These are phyloP conservation scores for Crithidia mellificae DNA, from an alignment of 208 protist species.

Conservation along the genomic window DNA sequence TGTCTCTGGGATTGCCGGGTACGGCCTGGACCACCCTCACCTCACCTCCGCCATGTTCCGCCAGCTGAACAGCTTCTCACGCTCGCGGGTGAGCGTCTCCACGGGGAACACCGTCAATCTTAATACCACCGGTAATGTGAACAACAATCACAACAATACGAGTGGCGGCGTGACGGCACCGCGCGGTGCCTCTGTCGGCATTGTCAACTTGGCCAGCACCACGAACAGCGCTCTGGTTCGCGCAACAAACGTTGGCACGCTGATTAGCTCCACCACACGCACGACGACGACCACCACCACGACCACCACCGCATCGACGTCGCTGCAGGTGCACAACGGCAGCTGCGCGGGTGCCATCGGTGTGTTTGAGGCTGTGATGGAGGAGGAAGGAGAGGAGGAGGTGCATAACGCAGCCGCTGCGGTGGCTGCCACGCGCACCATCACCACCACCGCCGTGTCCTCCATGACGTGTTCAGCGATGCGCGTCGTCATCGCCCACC, in stretches of 20 bases:
- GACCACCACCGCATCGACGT: background rate
- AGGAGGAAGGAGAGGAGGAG: background rate
- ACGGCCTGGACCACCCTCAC: background rate
- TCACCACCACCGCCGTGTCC: constrained; percentile 21
- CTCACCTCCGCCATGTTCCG: constrained; percentile 1
- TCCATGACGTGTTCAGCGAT: constrained; percentile 3
- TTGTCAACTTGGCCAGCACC: background rate
- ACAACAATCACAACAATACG: background rate
- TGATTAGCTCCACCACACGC: constrained; percentile 1
- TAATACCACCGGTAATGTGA: background rate
- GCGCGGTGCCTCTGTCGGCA: background rate
- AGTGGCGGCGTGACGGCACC: background rate
- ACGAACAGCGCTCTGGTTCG: constrained; percentile 5
- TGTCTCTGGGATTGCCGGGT: background rate
- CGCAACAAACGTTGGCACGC: background rate
- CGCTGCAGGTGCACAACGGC: too few species aligned
- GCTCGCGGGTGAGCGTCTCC: background rate
- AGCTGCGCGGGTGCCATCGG: background rate
- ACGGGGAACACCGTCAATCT: too few species aligned
- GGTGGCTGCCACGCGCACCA: background rate
- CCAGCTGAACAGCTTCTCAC: constrained; percentile 16
- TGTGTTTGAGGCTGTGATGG: too few species aligned
- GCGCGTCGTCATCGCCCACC: background rate
- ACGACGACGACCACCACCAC: constrained; percentile 9
- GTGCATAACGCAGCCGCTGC: background rate